Evolutionary conservation across 139 green algal species (phyloP), one percentile per base, ranked within the genome.

Genomic region (Coelastrella sp.): DNA sequence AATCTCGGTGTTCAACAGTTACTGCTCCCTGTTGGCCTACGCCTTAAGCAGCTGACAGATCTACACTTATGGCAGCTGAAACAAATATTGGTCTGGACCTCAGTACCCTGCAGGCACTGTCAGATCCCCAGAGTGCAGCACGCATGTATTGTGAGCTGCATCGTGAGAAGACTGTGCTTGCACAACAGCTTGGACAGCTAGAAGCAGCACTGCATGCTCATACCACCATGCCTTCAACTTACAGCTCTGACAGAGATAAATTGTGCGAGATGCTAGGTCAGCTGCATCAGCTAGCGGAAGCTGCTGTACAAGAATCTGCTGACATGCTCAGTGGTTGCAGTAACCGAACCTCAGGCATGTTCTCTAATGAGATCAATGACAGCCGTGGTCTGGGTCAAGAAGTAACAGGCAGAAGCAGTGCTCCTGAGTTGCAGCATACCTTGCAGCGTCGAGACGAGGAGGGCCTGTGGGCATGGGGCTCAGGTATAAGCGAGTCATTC

Each of bases 181-280:
- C 71, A 9, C 43, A 60, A 27, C 71, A 63, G 40, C 8, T 79
- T 21, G 35, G 21, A 32, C 53, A 64, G 53, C 21, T 9, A 64
- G 53, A 32, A 5, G 17, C 11, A 9, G 3, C 53, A n/a, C 27
- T 27, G 27, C 53, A 9, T 64, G 53, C 53, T 27, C 6, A 9
- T 57, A 81, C 45, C 73, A 66, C 37, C 32, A 2, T 66, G n/a
- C n/a, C n/a, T n/a, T n/a, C n/a, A n/a, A n/a, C n/a, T n/a, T n/a
- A n/a, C n/a, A n/a, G n/a, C n/a, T n/a, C n/a, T n/a, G n/a, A n/a
- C n/a, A n/a, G n/a, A 13, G n/a, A 68, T 21, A 23, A 25, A 8
- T 51, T 83, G 5, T 3, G 51, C 23, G 34, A 83, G 51, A 51
- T 30, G 27, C 23, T 71, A 23, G 48, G 66, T 30, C 75, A 83